Evolutionary conservation across 164 flowering plant species (phyloP), one percentile per base, ranked within the genome.

Genomic region (Pachysandra terminalis): DNA sequence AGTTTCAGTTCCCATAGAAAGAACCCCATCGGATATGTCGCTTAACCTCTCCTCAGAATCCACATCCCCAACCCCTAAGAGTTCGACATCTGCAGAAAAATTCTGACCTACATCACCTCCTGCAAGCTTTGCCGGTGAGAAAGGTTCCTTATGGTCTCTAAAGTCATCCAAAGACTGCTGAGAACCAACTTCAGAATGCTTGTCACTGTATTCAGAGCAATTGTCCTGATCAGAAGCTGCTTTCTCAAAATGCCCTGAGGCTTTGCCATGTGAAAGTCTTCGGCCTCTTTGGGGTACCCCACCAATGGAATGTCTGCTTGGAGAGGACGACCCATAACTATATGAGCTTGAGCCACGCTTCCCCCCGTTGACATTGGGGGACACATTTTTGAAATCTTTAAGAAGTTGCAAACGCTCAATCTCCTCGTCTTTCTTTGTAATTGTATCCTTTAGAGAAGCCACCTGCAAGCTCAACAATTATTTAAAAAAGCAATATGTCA

Each of bases 391-490:
- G 1, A 67, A 78, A 74, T 87, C 87, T 74, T 78, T 87, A 24
- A 81, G 81, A 56, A 83, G 67, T 52, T 85, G 94, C 74, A 91
- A 63, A 57, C 84, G 75, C 73, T 86, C 97, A 51, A 95, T 92
- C 84, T 95, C 97, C 49, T 87, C 96, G 64, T 95, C 98, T 73
- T 87, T 95, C 71, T 81, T 89, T 0, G 90, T 76, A 59, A 95
- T 85, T 40, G 79, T 81, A 75, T 95, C 96, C 70, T 84, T 92
- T 14, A 92, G 93, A 68, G 91, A 79, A 61, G 89, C 83, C 61
- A 95, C 89, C 98, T 95, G 80, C 57, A 75, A 48, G 24, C 37
- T 60, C 35, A 60, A 16, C 2, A 62, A 15, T 9, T 26, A 15
- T 58, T 58, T 21, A 56, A 12, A 56, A 8, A 61, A 41, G n/a